Conservation (phyloP, 768 basidiomycete genomes). For the Leccinellum albellum region DNA sequence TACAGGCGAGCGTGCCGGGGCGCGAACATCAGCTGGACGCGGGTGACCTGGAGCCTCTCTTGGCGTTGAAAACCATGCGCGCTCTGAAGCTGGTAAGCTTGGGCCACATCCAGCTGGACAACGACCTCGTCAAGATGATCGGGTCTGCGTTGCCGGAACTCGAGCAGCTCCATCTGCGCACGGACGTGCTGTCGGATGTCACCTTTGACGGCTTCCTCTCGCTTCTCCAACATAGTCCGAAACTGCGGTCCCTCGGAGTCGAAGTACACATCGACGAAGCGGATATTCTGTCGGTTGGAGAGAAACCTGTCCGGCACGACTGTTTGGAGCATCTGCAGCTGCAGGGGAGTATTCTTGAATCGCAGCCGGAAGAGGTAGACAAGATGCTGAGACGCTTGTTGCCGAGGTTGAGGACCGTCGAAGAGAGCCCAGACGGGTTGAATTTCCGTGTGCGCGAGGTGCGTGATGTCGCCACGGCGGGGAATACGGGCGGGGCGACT, state of each 20-base stretch:
- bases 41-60: conserved; percentile 14
- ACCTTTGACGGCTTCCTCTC: conserved; percentile 20
- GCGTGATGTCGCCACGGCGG: not conserved
- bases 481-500: not conserved
- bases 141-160: conserved; percentile 15
- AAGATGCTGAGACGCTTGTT: conserved; percentile 19
- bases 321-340: conserved; percentile 14
- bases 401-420: conserved; percentile 20
- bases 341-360: conserved; percentile 12
- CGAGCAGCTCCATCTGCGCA: conserved; percentile 13
- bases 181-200: conserved; percentile 1
- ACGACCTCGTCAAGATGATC: conserved; percentile 18
- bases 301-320: conserved; percentile 12
- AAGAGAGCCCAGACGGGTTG: conserved; percentile 19
- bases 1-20: conserved; percentile 11
- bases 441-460: conserved; percentile 13
- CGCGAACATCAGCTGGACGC: conserved; percentile 15
- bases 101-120: conserved; percentile 13
- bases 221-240: conserved; percentile 20
- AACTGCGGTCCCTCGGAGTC: conserved; percentile 8
- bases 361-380: conserved; percentile 16
- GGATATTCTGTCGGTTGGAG: conserved; percentile 8
- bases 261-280: conserved; percentile 13
- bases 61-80: conserved; percentile 10
- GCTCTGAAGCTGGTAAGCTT: conserved; percentile 13